These are phyloP conservation scores for Aspergillus bertholletiae DNA, from an alignment of 495 filamentous ascomycete genomes.

Conservation along the genomic window DNA sequence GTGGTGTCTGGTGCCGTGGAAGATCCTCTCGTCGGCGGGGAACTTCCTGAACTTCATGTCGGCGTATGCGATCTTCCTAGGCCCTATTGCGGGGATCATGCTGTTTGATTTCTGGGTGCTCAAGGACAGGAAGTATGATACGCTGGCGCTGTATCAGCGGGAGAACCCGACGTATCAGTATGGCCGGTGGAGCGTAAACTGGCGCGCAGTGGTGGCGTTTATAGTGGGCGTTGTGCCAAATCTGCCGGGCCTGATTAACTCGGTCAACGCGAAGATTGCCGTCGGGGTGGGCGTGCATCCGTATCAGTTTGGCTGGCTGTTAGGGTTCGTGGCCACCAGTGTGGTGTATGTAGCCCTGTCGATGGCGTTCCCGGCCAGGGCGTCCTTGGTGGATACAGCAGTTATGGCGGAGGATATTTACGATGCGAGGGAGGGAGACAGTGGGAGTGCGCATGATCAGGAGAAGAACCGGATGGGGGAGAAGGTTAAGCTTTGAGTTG, in stretches of 20 bases:
- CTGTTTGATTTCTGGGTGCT: conserved; percentile 66
- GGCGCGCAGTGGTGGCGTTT: conserved; percentile 62
- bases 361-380: conserved; percentile 30
- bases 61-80: conserved; percentile 64
- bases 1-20: conserved; percentile 63
- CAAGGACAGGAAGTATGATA: conserved; percentile 57
- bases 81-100: conserved; percentile 66
- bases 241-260: conserved; percentile 55
- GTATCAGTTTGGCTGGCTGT: conserved; percentile 55
- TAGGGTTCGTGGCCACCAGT: conserved; percentile 48
- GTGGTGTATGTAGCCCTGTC: conserved; percentile 44
- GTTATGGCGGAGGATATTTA: conserved; percentile 51
- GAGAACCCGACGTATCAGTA: conserved; percentile 46
- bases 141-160: conserved; percentile 46
- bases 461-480: conserved; percentile 10
- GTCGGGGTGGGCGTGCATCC: conserved; percentile 47
- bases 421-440: conserved; percentile 26
- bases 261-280: conserved; percentile 40
- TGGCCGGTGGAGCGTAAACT: conserved; percentile 57
- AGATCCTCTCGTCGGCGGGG: conserved; percentile 55
- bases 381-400: conserved; percentile 36
- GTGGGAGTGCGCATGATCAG: conserved; percentile 6
- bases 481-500: neutral
- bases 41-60: conserved; percentile 61
- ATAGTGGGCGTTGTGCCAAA: conserved; percentile 59